Conservation (phyloP, 495 filamentous ascomycete genomes). For the Glarea lozoyensis region DNA sequence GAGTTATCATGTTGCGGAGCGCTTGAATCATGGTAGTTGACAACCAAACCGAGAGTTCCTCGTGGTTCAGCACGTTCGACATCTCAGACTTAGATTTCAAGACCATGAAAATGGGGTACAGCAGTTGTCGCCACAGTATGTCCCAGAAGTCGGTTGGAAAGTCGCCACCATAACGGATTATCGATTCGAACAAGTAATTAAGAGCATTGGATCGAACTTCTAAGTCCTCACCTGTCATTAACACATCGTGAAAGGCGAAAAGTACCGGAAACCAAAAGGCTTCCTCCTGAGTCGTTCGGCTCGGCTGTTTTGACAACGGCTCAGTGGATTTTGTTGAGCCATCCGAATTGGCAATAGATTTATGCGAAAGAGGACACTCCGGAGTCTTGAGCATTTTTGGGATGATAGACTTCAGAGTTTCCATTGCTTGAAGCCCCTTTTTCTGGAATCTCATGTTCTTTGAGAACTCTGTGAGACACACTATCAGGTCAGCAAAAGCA, state of each 20-base stretch:
- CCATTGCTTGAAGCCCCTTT: constrained; percentile 93
- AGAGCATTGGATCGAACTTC: constrained; percentile 91
- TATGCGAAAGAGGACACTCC: constrained; percentile 80
- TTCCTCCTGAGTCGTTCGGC: constrained; percentile 72
- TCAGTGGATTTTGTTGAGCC: constrained; percentile 19
- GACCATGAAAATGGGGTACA: constrained; percentile 98
- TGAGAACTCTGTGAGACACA: constrained; percentile 95
- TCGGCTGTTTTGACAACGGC: constrained; percentile 15
- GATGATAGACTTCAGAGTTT: constrained; percentile 83
- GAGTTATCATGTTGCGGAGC: constrained; percentile 91
- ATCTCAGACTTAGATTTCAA: constrained; percentile 93
- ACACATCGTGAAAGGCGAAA: constrained; percentile 95
- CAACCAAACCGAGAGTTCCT: constrained; percentile 97
- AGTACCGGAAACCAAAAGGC: constrained; percentile 98
- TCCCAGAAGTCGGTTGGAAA: constrained; percentile 97
- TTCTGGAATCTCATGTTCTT: constrained; percentile 98
- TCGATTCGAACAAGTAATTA: constrained; percentile 89
- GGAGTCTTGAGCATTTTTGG: constrained; percentile 91
- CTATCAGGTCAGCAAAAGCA: constrained; percentile 90
- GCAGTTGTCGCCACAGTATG: constrained; percentile 89
- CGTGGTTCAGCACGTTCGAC: constrained; percentile 84
- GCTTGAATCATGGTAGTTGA: constrained; percentile 99
- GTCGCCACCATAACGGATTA: constrained; percentile 81
- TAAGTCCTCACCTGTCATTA: constrained; percentile 99
- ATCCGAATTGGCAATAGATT: constrained; percentile 27